Evolutionary conservation across 371 early-diverging fungal species (phyloP).

Genomic region (Saksenaea oblongispora): DNA sequence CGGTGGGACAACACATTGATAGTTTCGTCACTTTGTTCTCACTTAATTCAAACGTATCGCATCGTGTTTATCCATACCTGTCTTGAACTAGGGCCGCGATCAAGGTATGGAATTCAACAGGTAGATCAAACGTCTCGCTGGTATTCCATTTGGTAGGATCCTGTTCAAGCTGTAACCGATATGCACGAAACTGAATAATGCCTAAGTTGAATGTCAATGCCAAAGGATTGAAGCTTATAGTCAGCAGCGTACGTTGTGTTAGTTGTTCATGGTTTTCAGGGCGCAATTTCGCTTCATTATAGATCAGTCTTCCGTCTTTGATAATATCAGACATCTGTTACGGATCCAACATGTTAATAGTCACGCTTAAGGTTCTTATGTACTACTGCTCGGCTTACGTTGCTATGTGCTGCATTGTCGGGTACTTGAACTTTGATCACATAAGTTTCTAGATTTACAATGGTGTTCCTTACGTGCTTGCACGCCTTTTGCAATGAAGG

Average conservation of each 20-base stretch:
- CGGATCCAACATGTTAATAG: neutral
- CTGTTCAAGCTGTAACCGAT: conserved; percentile 21
- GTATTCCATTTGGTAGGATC: conserved; percentile 1
- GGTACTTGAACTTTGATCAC: neutral
- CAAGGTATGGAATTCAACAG: conserved; percentile 20
- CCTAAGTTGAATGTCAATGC: conserved; percentile 14
- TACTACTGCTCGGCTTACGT: neutral
- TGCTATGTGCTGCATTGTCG: neutral
- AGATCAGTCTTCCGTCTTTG: conserved; percentile 44
- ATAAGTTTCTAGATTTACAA: neutral
- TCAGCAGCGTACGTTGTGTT: conserved; percentile 10
- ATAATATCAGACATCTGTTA: conserved; percentile 2
- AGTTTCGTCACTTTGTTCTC: conserved; percentile 41
- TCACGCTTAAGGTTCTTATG: neutral
- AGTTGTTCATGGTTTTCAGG: conserved; percentile 29
- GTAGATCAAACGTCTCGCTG: conserved; percentile 18
- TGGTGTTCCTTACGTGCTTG: neutral
- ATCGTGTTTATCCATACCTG: conserved; percentile 15
- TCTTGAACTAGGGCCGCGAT: conserved; percentile 42
- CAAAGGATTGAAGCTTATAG: conserved; percentile 11
- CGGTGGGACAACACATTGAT: conserved; percentile 21
- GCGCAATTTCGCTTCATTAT: conserved; percentile 33
- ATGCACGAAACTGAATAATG: conserved; percentile 30
- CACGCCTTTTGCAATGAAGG: neutral
- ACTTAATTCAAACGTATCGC: neutral